These are phyloP conservation scores for Diplodia corticola DNA, from an alignment of 2,329 filamentous ascomycete genomes.

Conservation along the genomic window DNA sequence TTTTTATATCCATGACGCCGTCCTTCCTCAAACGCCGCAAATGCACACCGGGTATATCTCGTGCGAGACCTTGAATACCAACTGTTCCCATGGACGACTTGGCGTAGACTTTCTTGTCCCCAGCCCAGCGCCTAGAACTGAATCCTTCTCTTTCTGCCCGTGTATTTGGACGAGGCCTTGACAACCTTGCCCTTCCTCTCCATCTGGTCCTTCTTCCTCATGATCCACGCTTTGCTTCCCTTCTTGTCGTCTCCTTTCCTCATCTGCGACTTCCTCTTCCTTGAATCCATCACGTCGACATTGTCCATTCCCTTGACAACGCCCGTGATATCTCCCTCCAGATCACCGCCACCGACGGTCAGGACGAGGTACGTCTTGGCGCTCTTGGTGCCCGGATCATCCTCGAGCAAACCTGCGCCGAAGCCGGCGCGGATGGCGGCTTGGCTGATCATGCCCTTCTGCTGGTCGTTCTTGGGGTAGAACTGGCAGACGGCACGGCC, in stretches of 20 bases:
- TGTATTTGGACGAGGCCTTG: conserved; percentile 90
- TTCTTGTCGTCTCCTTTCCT: conserved; percentile 65
- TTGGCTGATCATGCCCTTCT: conserved; percentile 86
- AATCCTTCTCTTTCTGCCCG: conserved; percentile 79
- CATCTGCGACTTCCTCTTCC: conserved; percentile 53
- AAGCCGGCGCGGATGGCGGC: conserved; percentile 94
- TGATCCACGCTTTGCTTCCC: conserved; percentile 80
- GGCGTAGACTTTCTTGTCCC: not conserved
- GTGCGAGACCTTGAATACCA: not conserved
- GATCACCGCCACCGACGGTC: conserved; percentile 74
- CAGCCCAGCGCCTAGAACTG: conserved; percentile 60
- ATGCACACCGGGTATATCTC: conserved; percentile 22
- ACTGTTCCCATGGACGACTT: not conserved
- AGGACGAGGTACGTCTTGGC: conserved; percentile 94
- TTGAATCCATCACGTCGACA: conserved; percentile 68
- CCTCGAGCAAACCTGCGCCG: conserved; percentile 89
- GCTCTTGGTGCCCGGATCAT: conserved; percentile 95
- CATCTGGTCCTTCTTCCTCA: conserved; percentile 90
- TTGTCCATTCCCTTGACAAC: conserved; percentile 87
- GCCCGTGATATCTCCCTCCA: conserved; percentile 74
- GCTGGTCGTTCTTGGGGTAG: conserved; percentile 92
- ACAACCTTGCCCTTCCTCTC: conserved; percentile 92
- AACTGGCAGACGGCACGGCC: conserved; percentile 95
- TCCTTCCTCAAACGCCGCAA: conserved; percentile 29
- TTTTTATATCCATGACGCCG: conserved; percentile 30